Conservation (phyloP, 2,329 filamentous ascomycete species). For the Neurospora sp. region DNA sequence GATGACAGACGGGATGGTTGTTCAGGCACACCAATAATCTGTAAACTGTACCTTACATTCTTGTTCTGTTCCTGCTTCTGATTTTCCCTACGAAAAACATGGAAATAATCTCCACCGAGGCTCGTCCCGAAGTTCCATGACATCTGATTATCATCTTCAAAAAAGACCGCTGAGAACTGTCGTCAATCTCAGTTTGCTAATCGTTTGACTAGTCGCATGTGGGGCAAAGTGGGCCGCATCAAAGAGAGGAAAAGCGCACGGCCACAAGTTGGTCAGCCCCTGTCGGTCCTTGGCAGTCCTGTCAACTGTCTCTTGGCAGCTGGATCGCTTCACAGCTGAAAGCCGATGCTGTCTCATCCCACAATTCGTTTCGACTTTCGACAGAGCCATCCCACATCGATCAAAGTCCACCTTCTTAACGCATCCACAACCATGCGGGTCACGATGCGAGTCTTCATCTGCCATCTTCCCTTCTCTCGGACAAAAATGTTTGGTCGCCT, state of each 20-base stretch:
- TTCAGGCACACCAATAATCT: background rate
- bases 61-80: background rate
- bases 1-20: background rate
- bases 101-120: background rate
- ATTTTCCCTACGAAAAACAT: background rate
- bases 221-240: background rate
- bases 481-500: background rate
- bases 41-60: background rate
- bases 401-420: background rate
- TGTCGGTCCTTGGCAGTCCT: background rate
- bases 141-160: background rate
- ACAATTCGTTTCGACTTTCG: background rate
- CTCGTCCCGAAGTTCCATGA: background rate
- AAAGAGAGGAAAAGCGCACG: background rate
- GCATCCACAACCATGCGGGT: background rate
- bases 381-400: background rate
- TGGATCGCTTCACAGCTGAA: background rate
- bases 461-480: background rate
- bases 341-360: background rate
- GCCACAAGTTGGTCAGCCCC: background rate
- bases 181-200: background rate
- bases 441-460: background rate
- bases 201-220: background rate
- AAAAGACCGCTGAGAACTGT: background rate
- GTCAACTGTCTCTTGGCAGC: background rate